Evolutionary conservation across 208 protist species (phyloP).

Genomic region (Crithidia sp.): DNA sequence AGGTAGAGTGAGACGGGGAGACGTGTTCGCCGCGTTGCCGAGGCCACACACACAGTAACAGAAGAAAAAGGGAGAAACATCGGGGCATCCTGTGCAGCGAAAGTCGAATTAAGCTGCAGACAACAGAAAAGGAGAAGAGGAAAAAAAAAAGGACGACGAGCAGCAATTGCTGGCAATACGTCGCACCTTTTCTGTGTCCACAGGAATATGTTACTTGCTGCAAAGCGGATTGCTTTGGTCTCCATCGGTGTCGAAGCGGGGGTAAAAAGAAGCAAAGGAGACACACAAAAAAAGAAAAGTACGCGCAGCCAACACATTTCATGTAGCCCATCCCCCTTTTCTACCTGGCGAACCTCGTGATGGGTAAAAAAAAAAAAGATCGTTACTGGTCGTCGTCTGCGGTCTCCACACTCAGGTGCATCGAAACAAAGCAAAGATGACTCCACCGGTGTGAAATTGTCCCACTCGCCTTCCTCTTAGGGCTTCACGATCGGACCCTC

Average conservation of each 20-base stretch:
- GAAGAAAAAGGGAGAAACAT: no score
- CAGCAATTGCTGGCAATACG: background rate
- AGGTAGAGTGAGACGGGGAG: no score
- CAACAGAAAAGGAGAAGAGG: background rate
- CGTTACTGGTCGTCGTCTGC: no score
- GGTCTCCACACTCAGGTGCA: background rate
- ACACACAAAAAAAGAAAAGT: constrained; percentile 15
- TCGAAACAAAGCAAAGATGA: background rate
- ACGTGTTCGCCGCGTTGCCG: no score
- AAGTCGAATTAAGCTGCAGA: no score
- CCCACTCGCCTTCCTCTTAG: constrained; percentile 25
- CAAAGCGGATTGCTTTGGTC: no score
- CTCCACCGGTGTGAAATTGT: no score
- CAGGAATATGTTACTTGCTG: no score
- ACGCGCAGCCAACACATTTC: background rate
- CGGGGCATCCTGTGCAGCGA: no score
- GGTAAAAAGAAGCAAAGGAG: constrained; percentile 9
- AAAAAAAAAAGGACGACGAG: background rate
- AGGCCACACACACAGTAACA: no score
- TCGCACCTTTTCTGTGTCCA: no score
- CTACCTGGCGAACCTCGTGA: background rate
- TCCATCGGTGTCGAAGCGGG: background rate
- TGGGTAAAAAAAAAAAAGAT: background rate
- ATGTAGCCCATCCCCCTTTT: no score
- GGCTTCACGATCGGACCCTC: constrained; percentile 66